These are phyloP conservation scores for Pseudotsuga menziesii DNA, from an alignment of 75 land plant genomes.

Conservation along the genomic window DNA sequence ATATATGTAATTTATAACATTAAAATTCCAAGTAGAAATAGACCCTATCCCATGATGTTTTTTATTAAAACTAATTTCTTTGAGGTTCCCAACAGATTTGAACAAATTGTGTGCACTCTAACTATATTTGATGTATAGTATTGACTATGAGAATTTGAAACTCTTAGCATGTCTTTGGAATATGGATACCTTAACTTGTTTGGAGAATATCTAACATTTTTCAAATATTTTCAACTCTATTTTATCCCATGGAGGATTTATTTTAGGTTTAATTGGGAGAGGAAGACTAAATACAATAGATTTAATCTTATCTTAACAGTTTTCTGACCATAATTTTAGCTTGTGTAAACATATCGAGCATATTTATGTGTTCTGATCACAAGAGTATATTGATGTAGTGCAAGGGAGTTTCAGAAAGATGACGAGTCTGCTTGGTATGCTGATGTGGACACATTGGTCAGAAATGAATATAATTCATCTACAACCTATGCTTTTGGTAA, in stretches of 20 bases:
- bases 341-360: neutral
- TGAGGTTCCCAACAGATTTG: neutral
- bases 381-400: slow-evolving; percentile 40
- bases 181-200: no score
- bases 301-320: neutral
- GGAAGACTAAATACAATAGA: neutral
- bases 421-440: slow-evolving; percentile 98
- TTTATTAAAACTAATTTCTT: neutral
- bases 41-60: neutral
- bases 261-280: neutral
- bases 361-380: neutral
- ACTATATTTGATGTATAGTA: neutral
- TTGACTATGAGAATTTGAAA: neutral
- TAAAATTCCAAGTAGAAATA: no score
- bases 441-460: slow-evolving; percentile 89
- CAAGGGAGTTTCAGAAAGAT: slow-evolving; percentile 77
- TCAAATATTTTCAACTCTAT: neutral
- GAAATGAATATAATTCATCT: slow-evolving; percentile 82
- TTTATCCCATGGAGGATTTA: neutral
- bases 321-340: neutral
- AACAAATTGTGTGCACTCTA: neutral
- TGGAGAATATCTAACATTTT: no score
- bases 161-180: neutral
- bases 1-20: no score
- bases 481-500: slow-evolving; percentile 94